phyloP scores from a whole-genome alignment of 345 rosid species.

The Brassica carinata region DNA sequence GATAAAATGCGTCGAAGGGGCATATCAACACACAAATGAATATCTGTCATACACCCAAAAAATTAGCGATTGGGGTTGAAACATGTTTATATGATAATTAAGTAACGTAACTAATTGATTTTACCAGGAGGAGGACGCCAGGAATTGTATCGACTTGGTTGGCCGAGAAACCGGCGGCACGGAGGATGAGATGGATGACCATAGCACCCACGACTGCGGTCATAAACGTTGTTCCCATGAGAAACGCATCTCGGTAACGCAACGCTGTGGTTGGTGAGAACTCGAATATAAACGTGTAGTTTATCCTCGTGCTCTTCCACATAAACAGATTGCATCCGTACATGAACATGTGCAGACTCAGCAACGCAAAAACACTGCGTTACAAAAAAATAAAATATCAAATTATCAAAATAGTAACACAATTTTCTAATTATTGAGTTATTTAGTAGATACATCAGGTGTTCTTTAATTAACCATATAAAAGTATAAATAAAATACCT shows the following conservation, averaged over 20 bases:
- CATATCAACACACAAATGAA: slow-evolving; percentile 62
- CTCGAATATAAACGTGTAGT: slow-evolving; percentile 84
- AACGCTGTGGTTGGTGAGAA: slow-evolving; percentile 74
- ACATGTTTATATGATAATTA: neutral
- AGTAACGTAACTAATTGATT: neutral
- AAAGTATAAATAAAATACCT: slow-evolving; percentile 49
- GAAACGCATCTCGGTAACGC: slow-evolving; percentile 83
- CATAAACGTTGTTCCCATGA: slow-evolving; percentile 89
- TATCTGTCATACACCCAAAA: slow-evolving; percentile 43
- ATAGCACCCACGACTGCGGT: slow-evolving; percentile 78
- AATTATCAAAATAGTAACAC: neutral
- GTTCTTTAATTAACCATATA: neutral
- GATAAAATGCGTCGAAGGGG: slow-evolving; percentile 79
- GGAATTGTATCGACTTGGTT: slow-evolving; percentile 79
- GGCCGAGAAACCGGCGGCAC: slow-evolving; percentile 56
- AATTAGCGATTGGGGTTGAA: neutral
- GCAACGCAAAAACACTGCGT: slow-evolving; percentile 80
- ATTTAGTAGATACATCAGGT: neutral
- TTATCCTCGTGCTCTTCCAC: slow-evolving; percentile 87
- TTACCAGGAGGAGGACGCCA: slow-evolving; percentile 74
- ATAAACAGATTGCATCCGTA: slow-evolving; percentile 86
- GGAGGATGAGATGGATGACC: slow-evolving; percentile 81
- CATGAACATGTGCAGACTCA: slow-evolving; percentile 91
- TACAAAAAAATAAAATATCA: neutral
- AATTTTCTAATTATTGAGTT: neutral